These are phyloP conservation scores for Saxophila tyrrhenica DNA, from an alignment of 495 filamentous ascomycete species.

Conservation along the genomic window DNA sequence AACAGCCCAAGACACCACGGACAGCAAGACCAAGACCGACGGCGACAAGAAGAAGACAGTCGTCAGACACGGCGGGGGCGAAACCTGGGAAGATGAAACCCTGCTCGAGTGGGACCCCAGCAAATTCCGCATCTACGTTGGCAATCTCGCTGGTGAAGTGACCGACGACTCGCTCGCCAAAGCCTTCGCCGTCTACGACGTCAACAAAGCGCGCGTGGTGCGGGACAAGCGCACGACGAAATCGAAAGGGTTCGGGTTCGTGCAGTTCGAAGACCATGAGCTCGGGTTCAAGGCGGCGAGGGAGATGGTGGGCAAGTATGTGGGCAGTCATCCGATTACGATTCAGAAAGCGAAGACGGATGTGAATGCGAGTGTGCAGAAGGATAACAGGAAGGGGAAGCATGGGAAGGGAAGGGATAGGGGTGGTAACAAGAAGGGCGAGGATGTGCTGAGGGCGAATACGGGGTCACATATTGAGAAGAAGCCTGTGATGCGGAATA, in stretches of 20 bases:
- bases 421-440: constrained; percentile 22
- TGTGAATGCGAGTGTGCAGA: constrained; percentile 53
- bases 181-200: constrained; percentile 81
- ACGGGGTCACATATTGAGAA: constrained; percentile 61
- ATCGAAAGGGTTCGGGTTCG: constrained; percentile 90
- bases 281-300: constrained; percentile 89
- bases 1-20: constrained; percentile 23
- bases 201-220: constrained; percentile 89
- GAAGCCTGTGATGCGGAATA: constrained; percentile 42
- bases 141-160: constrained; percentile 95
- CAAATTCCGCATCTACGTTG: constrained; percentile 89
- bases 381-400: constrained; percentile 36
- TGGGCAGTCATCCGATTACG: constrained; percentile 86
- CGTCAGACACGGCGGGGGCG: constrained; percentile 72
- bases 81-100: constrained; percentile 75
- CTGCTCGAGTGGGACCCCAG: constrained; percentile 93
- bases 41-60: constrained; percentile 58
- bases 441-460: constrained; percentile 26
- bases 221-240: constrained; percentile 92
- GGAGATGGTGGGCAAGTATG: constrained; percentile 99
- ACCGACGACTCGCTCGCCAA: constrained; percentile 92
- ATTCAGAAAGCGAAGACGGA: constrained; percentile 83
- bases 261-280: constrained; percentile 88
- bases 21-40: constrained; percentile 27
- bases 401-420: constrained; percentile 32